A percentile compares a stretch with the other conserved stretches of the same genome.
These are phyloP conservation scores for Sclerotinia spermophila DNA, from an alignment of 2,329 filamentous ascomycete genomes.

Conservation along the genomic window DNA sequence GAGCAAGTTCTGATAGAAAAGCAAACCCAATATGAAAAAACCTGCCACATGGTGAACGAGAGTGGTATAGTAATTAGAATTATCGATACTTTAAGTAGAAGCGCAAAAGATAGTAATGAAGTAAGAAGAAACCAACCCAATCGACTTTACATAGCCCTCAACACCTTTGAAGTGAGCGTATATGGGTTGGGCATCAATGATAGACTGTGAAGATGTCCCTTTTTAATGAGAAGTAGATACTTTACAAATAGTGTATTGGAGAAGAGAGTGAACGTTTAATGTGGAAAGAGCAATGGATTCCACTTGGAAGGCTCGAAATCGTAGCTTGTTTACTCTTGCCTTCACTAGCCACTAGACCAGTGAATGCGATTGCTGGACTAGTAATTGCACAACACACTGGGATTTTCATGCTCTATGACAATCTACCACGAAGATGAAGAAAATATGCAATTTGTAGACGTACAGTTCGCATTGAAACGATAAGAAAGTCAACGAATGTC, in stretches of 20 bases:
- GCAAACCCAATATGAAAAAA: slow-evolving; percentile 41
- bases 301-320: neutral
- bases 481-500: neutral
- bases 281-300: slow-evolving; percentile 2
- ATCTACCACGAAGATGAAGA: neutral
- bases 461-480: neutral
- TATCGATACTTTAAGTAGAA: neutral
- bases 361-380: neutral
- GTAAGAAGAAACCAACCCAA: neutral
- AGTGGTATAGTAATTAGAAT: neutral
- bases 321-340: neutral
- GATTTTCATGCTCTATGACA: neutral
- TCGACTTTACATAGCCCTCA: neutral
- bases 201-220: neutral
- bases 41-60: neutral
- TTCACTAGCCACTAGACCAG: neutral
- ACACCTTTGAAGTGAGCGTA: neutral
- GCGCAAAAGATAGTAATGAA: neutral
- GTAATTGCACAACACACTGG: neutral
- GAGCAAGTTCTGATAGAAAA: slow-evolving; percentile 36
- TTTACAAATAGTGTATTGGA: neutral
- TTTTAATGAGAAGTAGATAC: neutral
- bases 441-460: neutral
- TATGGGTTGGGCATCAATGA: neutral
- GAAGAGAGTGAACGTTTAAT: neutral